Evolutionary conservation across 805 yeast species (phyloP), one percentile per base, ranked within the genome.

Genomic region (Candida hungchunana): DNA sequence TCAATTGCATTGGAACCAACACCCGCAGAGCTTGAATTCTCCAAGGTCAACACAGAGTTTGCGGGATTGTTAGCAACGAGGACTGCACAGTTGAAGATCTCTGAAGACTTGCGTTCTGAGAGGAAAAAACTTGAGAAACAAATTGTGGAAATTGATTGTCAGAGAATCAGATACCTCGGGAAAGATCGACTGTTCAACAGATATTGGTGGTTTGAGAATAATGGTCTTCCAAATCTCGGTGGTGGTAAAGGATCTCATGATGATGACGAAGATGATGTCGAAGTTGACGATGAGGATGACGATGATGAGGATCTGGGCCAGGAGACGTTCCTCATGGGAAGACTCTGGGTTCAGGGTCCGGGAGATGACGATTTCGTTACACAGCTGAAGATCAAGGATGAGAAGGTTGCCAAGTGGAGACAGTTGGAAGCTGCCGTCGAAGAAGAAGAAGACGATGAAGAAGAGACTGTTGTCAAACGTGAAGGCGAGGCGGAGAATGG

Each of bases 141-240:
- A 39, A 63, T 93, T 17, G 70, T 71, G 30, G 87, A 80, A 47
- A 62, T 77, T 32, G 96, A 89, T 51, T 69, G 81, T 41, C 96
- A 87, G 55, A 63, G 97, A 39, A 69, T 88, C 31, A 73, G 74
- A 36, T 67, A 76, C 20, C 63, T 93, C 18, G 98, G 98, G 3
- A 71, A 78, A 40, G 98, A 93, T 58, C 65, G 95, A 33, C 73
- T 75, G 40, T 88, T 68, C 57, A 93, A 93, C 62, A 68, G 89
- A 46, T 93, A 90, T 57, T 93, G 95, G 95, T 93, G 96, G 96
- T 78, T 88, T 54, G 97, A 90, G 52, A 69, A 71, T 44, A 82
- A 82, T 52, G 98, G 97, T 0, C 66, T 87, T 31, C 86, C 88
- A 4, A 66, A 67, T 7, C 50, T 69, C 25, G 67, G 64, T 34